phyloP scores from a whole-genome alignment of 352 stramenopile genomes.

The Phytophthora melonis region DNA sequence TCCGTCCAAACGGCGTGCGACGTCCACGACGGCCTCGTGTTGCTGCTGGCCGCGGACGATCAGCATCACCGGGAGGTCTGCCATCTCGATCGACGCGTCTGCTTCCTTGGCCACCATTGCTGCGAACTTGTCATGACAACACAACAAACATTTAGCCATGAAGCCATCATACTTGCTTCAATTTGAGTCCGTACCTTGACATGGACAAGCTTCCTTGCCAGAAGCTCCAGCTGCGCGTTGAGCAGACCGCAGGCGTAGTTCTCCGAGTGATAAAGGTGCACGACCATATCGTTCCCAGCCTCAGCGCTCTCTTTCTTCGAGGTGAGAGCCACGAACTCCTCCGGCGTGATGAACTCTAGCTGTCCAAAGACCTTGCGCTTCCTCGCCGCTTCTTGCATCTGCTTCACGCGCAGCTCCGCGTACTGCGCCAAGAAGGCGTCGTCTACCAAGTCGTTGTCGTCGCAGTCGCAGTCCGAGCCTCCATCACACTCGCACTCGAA shows the following conservation, averaged over 20 bases:
- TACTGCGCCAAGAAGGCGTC: conserved; percentile 71
- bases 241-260: conserved; percentile 80
- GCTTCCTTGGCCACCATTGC: conserved; percentile 71
- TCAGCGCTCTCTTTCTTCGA: conserved; percentile 17
- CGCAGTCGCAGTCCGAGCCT: conserved; percentile 53
- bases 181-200: conserved; percentile 59
- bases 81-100: conserved; percentile 69
- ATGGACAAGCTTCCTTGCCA: conserved; percentile 65
- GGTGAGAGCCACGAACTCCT: conserved; percentile 63
- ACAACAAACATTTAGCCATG: too few relatives aligned
- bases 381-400: conserved; percentile 59
- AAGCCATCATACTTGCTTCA: too few relatives aligned
- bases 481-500: conserved; percentile 32
- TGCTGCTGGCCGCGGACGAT: conserved; percentile 64
- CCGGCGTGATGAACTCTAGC: conserved; percentile 67
- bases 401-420: conserved; percentile 63
- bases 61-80: conserved; percentile 75
- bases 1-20: conserved; percentile 62
- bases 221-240: conserved; percentile 67
- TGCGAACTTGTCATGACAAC: conserved; percentile 52
- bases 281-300: conserved; percentile 39
- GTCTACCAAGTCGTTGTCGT: conserved; percentile 61
- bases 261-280: conserved; percentile 77
- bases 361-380: conserved; percentile 55
- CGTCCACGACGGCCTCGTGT: conserved; percentile 69